Conservation (phyloP, 306 rosid genomes). For the Glycine tomentella region DNA sequence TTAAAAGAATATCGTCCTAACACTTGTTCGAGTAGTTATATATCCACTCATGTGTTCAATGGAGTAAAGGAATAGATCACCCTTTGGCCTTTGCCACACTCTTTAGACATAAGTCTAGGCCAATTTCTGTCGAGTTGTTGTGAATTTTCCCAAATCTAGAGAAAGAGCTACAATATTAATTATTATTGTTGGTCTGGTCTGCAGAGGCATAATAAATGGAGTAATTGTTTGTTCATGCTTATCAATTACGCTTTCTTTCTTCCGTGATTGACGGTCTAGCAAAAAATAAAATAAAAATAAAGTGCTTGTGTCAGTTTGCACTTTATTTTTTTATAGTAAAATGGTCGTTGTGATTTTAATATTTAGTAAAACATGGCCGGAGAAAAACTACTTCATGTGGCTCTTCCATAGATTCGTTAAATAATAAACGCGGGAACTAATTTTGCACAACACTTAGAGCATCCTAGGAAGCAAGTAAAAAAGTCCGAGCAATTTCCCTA, state of each 20-base stretch:
- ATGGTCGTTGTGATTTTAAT: slow-evolving; percentile 2
- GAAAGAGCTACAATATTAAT: background rate
- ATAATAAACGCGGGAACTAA: background rate
- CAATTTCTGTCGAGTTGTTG: too few relatives aligned
- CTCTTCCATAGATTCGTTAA: background rate
- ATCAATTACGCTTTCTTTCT: slow-evolving; percentile 9
- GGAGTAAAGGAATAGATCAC: background rate
- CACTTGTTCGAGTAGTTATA: too few relatives aligned
- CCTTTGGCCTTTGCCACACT: slow-evolving; percentile 4
- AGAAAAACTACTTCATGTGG: background rate
- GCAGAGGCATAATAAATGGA: slow-evolving; percentile 9
- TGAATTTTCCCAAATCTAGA: background rate
- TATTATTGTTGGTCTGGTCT: background rate
- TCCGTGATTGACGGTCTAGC: slow-evolving; percentile 42
- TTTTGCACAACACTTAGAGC: background rate
- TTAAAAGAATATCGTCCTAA: too few relatives aligned
- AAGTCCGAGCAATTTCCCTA: background rate
- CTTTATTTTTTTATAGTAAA: slow-evolving; percentile 27
- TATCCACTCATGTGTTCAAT: background rate
- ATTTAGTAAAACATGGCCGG: background rate
- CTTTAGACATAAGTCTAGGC: background rate
- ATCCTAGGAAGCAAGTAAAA: slow-evolving; percentile 7
- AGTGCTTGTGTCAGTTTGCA: slow-evolving; percentile 23
- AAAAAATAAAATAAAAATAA: background rate
- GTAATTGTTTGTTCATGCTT: slow-evolving; percentile 14